Conservation (phyloP, 1,139 yeast genomes). For the Hyphopichia burtonii region DNA sequence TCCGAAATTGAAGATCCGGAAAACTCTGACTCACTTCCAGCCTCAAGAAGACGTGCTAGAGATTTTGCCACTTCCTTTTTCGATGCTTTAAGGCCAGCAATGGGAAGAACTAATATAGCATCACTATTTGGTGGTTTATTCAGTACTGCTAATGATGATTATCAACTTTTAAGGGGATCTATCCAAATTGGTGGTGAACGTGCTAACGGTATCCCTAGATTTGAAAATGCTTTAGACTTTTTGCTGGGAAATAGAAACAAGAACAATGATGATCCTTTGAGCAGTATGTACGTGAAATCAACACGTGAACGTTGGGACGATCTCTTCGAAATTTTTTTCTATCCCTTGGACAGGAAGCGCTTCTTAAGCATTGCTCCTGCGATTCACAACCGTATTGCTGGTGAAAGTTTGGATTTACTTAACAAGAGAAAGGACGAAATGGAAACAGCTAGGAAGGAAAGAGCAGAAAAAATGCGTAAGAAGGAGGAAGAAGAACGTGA, state of each 20-base stretch:
- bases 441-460: conserved; percentile 27
- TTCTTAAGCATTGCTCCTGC: conserved; percentile 47
- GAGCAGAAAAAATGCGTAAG: conserved; percentile 29
- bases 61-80: conserved; percentile 24
- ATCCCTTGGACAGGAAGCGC: conserved; percentile 37
- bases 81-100: conserved; percentile 23
- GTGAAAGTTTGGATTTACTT: conserved; percentile 39
- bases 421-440: conserved; percentile 29
- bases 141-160: conserved; percentile 7
- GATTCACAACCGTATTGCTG: conserved; percentile 53
- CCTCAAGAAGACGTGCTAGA: conserved; percentile 16
- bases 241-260: conserved; percentile 15
- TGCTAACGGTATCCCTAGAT: conserved; percentile 9
- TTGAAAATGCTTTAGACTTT: conserved; percentile 19
- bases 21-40: conserved; percentile 2
- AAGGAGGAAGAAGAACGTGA: conserved; percentile 36
- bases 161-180: conserved; percentile 9
- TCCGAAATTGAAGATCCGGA: conserved; percentile 19
- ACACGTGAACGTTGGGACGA: conserved; percentile 74
- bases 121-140: conserved; percentile 18
- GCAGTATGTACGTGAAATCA: conserved; percentile 45
- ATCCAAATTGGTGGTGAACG: conserved; percentile 10
- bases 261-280: conserved; percentile 14
- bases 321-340: conserved; percentile 49
- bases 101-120: conserved; percentile 17